Conservation (phyloP, 1,139 yeast species). For the Geotrichum australiense region DNA sequence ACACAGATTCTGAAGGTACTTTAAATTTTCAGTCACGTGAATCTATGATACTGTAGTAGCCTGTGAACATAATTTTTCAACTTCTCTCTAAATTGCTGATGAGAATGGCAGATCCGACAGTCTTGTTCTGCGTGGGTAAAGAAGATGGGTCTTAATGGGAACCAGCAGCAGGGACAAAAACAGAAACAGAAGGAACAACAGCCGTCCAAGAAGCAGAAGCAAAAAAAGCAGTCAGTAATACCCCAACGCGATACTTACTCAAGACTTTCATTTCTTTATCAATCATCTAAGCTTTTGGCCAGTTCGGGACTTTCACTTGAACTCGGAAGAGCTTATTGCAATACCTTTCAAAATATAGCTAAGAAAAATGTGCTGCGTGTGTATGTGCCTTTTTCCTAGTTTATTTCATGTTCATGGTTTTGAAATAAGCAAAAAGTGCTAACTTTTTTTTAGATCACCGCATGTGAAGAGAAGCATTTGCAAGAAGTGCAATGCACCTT, state of each 20-base stretch:
- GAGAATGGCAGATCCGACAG: too few species aligned
- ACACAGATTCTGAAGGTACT: too few species aligned
- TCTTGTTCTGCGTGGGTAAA: neutral
- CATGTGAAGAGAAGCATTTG: constrained; percentile 54
- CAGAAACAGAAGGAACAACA: neutral
- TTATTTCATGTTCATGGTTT: neutral
- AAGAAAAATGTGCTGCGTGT: constrained; percentile 57
- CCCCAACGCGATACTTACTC: constrained; percentile 55
- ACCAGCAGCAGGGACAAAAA: neutral
- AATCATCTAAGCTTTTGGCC: constrained; percentile 39
- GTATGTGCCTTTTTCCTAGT: constrained; percentile 19
- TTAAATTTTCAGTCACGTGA: too few species aligned
- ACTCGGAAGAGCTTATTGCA: constrained; percentile 41
- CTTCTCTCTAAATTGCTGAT: too few species aligned
- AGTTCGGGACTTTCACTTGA: constrained; percentile 16
- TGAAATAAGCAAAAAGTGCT: constrained; percentile 1
- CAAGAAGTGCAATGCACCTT: constrained; percentile 47
- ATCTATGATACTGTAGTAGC: too few species aligned
- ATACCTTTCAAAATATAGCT: constrained; percentile 40
- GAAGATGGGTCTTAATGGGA: neutral
- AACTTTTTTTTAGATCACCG: constrained; percentile 36
- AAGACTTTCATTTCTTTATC: constrained; percentile 51
- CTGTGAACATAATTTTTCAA: too few species aligned
- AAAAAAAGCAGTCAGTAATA: constrained; percentile 32
- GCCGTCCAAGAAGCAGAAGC: constrained; percentile 8